A percentile compares a stretch with the other conserved stretches of the same genome.
These are phyloP conservation scores for Populus deltoides DNA, from an alignment of 345 rosid genomes.

Conservation along the genomic window DNA sequence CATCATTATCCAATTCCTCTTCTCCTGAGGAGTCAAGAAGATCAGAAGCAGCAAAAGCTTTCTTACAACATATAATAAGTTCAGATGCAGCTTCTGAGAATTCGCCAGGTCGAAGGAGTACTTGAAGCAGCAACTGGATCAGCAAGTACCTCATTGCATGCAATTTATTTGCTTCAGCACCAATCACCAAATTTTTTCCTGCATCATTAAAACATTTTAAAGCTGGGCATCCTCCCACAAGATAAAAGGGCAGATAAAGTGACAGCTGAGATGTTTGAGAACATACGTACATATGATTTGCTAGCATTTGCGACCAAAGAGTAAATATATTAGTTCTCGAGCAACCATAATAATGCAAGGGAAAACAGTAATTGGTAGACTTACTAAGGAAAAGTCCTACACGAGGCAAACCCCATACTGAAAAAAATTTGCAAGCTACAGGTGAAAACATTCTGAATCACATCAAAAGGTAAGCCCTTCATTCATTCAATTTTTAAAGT, in stretches of 20 bases:
- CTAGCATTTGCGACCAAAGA: neutral
- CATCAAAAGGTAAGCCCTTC: neutral
- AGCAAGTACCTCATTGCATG: constrained; percentile 74
- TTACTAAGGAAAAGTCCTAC: neutral
- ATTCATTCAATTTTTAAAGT: neutral
- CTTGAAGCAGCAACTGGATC: constrained; percentile 81
- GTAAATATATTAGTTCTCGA: neutral
- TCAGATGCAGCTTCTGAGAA: constrained; percentile 73
- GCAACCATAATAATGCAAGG: neutral
- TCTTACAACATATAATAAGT: constrained; percentile 80
- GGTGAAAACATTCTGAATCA: neutral
- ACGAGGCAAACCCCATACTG: neutral
- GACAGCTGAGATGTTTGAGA: neutral
- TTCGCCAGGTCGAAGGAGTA: constrained; percentile 83
- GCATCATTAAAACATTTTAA: constrained; percentile 21
- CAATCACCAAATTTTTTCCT: constrained; percentile 66
- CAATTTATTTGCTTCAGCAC: constrained; percentile 44
- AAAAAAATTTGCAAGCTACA: neutral
- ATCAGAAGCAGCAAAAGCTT: constrained; percentile 60
- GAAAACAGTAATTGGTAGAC: neutral
- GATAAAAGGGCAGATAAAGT: neutral
- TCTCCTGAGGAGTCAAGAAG: constrained; percentile 54
- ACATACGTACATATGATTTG: neutral
- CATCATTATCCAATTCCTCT: constrained; percentile 58
- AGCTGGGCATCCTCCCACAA: neutral